Conservation (phyloP, 495 filamentous ascomycete genomes). For the Trichoderma asperelloides region DNA sequence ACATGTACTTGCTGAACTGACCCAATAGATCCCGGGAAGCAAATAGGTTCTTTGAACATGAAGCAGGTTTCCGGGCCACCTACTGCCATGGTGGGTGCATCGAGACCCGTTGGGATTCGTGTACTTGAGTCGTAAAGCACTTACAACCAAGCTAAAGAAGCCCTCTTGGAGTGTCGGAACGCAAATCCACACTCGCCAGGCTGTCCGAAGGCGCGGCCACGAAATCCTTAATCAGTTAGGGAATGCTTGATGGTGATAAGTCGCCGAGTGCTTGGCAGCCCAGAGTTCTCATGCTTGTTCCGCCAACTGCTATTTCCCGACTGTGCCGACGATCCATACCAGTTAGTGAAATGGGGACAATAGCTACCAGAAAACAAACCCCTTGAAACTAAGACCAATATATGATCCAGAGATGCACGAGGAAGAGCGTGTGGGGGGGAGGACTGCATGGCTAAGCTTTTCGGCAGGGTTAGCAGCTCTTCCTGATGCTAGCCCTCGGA, state of each 20-base stretch:
- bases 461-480: no score
- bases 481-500: no score
- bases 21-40: no score
- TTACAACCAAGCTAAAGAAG: background rate
- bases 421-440: no score
- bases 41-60: no score
- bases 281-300: background rate
- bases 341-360: background rate
- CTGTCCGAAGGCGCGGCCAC: background rate
- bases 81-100: background rate
- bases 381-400: background rate
- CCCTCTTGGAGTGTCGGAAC: background rate
- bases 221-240: background rate
- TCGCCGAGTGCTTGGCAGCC: background rate
- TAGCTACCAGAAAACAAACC: background rate
- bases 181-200: background rate
- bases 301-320: background rate
- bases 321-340: background rate
- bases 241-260: background rate
- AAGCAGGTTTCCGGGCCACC: no score
- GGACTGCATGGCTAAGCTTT: no score
- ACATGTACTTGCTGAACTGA: no score
- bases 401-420: background rate
- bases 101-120: background rate
- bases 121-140: background rate